Evolutionary conservation across 1,139 yeast species (phyloP).

Genomic region (Debaryomyces sp.): DNA sequence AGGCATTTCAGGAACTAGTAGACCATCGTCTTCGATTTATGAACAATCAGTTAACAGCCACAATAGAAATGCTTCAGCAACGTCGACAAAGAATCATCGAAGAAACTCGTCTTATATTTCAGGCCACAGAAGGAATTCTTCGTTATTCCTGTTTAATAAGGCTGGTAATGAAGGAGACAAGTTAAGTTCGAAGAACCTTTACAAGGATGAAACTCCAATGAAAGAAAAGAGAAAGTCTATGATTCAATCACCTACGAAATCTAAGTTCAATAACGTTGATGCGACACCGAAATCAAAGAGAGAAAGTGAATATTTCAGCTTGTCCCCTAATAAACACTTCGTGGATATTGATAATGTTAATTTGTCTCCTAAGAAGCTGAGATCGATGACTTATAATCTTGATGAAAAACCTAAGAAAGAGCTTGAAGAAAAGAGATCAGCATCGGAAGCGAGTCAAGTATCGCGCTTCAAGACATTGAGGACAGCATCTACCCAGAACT

Average conservation of each 20-base stretch:
- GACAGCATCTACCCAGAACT: conserved; percentile 48
- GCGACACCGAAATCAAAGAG: conserved; percentile 1
- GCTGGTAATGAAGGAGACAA: conserved; percentile 9
- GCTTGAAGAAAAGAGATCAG: conserved; percentile 35
- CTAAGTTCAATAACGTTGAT: neutral
- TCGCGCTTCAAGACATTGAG: conserved; percentile 44
- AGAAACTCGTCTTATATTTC: conserved; percentile 36
- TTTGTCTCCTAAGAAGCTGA: conserved; percentile 43
- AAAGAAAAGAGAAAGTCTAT: conserved; percentile 12
- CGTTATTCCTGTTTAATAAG: conserved; percentile 43
- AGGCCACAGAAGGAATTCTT: conserved; percentile 45
- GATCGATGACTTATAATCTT: conserved; percentile 23
- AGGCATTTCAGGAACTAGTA: conserved; percentile 21
- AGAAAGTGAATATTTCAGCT: conserved; percentile 7
- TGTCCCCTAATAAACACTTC: conserved; percentile 16
- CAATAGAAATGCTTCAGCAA: conserved; percentile 28
- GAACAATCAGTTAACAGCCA: conserved; percentile 36
- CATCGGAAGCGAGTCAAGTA: conserved; percentile 33
- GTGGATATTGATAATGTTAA: conserved; percentile 37
- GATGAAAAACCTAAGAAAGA: conserved; percentile 9
- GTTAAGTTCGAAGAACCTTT: conserved; percentile 4
- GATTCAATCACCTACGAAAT: conserved; percentile 9
- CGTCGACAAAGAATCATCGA: conserved; percentile 25
- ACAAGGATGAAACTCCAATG: conserved; percentile 15
- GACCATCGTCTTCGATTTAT: conserved; percentile 51